Evolutionary conservation across 371 early-diverging fungal genomes (phyloP).

Genomic region (Umbelopsis sp.): DNA sequence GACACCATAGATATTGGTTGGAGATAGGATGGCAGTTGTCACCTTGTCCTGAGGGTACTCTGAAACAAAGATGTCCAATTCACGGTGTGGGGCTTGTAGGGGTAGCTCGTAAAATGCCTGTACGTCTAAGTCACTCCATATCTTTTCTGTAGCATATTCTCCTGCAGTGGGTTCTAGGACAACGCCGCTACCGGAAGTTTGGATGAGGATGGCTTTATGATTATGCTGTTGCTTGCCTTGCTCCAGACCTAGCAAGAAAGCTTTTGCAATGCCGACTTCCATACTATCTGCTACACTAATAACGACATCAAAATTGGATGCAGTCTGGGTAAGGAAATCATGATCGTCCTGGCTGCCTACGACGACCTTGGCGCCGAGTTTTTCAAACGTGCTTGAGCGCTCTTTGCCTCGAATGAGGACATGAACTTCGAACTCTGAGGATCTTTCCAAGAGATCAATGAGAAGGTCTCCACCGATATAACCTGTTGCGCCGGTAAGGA

Average conservation of each 20-base stretch:
- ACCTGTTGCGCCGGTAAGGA: neutral
- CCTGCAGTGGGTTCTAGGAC: neutral
- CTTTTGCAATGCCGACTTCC: neutral
- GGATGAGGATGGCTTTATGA: neutral
- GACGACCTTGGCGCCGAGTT: neutral
- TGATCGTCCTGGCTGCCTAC: neutral
- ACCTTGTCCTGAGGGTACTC: neutral
- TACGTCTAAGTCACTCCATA: neutral
- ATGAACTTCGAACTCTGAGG: neutral
- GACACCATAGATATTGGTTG: neutral
- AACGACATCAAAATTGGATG: neutral
- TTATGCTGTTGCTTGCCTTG: neutral
- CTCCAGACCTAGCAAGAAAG: neutral
- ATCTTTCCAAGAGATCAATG: neutral
- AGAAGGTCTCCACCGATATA: neutral
- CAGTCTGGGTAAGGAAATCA: neutral
- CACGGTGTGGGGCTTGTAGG: neutral
- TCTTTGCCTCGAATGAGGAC: neutral
- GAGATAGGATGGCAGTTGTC: neutral
- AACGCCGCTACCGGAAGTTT: neutral
- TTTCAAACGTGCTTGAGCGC: neutral
- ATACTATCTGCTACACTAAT: neutral
- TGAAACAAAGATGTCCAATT: neutral
- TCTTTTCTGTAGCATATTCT: neutral
- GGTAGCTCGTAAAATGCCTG: neutral